A percentile compares a stretch with the other conserved stretches of the same genome.
These are phyloP conservation scores for Phaffomyces antillensis DNA, from an alignment of 805 yeast genomes.

Conservation along the genomic window DNA sequence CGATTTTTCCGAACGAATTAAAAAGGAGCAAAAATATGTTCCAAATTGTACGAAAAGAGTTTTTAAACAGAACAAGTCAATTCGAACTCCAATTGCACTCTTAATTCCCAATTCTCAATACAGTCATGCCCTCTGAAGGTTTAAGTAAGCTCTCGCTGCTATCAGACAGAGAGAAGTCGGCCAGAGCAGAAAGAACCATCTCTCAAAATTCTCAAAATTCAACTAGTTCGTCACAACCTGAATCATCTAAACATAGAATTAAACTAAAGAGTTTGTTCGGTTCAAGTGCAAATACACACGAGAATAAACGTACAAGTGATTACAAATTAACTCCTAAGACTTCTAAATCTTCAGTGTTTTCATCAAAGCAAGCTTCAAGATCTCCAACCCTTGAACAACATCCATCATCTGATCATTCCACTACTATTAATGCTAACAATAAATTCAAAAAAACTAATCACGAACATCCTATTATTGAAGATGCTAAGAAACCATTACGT, in stretches of 20 bases:
- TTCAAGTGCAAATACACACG: background rate
- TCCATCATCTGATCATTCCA: constrained; percentile 4
- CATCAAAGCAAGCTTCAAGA: constrained; percentile 16
- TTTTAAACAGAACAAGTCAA: background rate
- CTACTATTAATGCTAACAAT: constrained; percentile 1
- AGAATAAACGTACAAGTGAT: background rate
- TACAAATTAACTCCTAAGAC: constrained; percentile 20
- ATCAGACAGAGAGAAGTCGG: background rate
- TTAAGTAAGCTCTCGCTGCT: constrained; percentile 4
- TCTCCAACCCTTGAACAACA: constrained; percentile 16
- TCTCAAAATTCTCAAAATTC: constrained; percentile 5
- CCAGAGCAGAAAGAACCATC: constrained; percentile 2
- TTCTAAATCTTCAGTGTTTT: constrained; percentile 19
- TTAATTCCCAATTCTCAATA: background rate
- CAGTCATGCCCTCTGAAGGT: constrained; percentile 3
- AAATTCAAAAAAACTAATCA: background rate
- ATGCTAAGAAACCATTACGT: constrained; percentile 18
- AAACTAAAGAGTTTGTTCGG: constrained; percentile 7
- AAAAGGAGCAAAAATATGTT: constrained; percentile 8
- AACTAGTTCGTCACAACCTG: constrained; percentile 3
- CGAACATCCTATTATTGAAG: background rate
- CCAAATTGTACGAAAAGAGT: background rate
- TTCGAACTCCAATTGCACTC: background rate
- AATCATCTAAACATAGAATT: constrained; percentile 4
- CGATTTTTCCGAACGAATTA: constrained; percentile 9